Evolutionary conservation across 2,329 filamentous ascomycete genomes (phyloP), one percentile per base, ranked within the genome.

Genomic region (Epichloe coenophiala): DNA sequence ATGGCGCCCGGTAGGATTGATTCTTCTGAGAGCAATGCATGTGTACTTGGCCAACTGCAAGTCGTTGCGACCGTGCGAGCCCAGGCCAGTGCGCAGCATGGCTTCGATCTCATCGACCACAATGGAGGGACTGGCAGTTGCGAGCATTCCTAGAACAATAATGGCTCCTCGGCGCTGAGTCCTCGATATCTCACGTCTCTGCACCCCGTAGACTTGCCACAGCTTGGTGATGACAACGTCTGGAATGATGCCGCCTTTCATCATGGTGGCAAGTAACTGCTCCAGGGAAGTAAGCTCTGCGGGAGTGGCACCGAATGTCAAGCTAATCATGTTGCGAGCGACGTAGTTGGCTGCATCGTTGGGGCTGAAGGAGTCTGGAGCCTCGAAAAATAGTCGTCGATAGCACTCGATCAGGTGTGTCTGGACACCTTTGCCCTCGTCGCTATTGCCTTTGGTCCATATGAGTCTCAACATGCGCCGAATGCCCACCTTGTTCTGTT

Each of bases 361-460:
- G 33, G 82, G 73, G 52, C 78, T 88, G 69, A 95, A 96, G 4
- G 83, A 83, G 53, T 89, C 88, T 0, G 93, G 93, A 0, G 94
- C 90, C 62, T 95, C 88, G 60, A 98, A 98, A 69, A 97, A 98
- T 1, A 98, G 78, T 19, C 88, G 83, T 63, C 86, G 93, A 72
- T 98, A 98, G 66, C 88, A 95, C 59, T 98, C 93, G 57, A 98
- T 95, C 33, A 98, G 76, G 67, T 98, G 93, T 2, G 86, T 87
- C 64, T 98, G 94, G 2, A 98, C 90, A 51, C 93, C 93, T 70
- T 97, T 98, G 60, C 94, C 93, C 73, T 98, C 94, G 61, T 98
- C 93, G 60, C 89, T 97, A 69, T 97, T 98, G 59, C 93, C 91
- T 70, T 98, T 98, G 56, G 93, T 98, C 93, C 93, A 98, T 65